Evolutionary conservation across 2,329 filamentous ascomycete genomes (phyloP).

Genomic region (Pseudocercospora fijiensis): DNA sequence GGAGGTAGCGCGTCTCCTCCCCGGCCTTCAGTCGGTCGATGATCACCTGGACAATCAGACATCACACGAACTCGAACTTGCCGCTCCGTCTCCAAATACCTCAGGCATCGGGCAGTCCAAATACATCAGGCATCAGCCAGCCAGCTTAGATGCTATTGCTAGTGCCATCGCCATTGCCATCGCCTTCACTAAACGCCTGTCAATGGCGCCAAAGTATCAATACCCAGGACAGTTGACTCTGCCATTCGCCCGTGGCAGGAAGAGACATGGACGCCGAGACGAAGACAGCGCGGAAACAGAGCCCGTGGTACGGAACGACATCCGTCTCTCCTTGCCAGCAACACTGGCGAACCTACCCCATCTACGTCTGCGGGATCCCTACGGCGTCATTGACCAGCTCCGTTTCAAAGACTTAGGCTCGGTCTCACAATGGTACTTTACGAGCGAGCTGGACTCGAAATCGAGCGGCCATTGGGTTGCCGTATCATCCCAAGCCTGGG

Average conservation of each 20-base stretch:
- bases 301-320: not conserved
- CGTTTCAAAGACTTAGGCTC: constrained; percentile 1
- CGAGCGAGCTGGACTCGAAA: constrained; percentile 6
- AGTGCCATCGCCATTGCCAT: too few relatives aligned
- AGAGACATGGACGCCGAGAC: not conserved
- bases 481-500: constrained; percentile 3
- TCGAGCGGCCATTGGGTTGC: not conserved
- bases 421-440: constrained; percentile 10
- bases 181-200: not conserved
- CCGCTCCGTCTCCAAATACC: not conserved
- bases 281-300: not conserved
- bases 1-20: not conserved
- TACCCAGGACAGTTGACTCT: not conserved
- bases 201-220: not conserved
- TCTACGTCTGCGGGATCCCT: constrained; percentile 5
- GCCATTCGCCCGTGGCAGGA: not conserved
- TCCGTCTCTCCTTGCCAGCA: not conserved
- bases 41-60: too few relatives aligned
- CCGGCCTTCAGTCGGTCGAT: not conserved
- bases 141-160: not conserved
- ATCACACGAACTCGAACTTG: not conserved
- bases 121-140: not conserved
- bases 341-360: not conserved
- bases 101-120: too few relatives aligned
- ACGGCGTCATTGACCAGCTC: not conserved